Conservation (phyloP, 2,329 filamentous ascomycete species). For the Aspergillus alliaceus region DNA sequence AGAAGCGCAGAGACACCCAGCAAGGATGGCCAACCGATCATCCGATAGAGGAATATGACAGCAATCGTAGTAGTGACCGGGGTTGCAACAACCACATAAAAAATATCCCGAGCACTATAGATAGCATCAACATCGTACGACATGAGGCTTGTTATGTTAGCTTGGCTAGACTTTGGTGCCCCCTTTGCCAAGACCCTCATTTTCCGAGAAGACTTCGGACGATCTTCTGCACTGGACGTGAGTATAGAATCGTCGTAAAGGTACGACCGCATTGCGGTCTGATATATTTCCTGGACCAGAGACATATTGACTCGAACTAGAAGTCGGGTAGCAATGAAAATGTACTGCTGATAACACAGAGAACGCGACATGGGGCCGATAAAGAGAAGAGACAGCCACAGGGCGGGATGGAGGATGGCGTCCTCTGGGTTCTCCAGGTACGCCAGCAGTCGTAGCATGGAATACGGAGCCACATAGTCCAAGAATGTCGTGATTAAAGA, state of each 20-base stretch:
- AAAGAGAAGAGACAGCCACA: constrained; percentile 58
- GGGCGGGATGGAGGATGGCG: constrained; percentile 51
- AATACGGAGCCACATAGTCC: constrained; percentile 56
- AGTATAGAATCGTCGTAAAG: constrained; percentile 50
- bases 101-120: constrained; percentile 52
- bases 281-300: constrained; percentile 60
- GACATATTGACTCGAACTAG: constrained; percentile 58
- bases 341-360: constrained; percentile 56
- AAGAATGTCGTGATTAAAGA: constrained; percentile 25
- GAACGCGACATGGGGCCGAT: constrained; percentile 52
- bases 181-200: constrained; percentile 17
- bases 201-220: constrained; percentile 11
- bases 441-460: constrained; percentile 54
- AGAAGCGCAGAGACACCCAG: constrained; percentile 54
- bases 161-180: constrained; percentile 43
- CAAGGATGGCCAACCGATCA: constrained; percentile 58
- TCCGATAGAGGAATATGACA: constrained; percentile 54
- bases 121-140: constrained; percentile 60
- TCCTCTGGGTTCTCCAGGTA: constrained; percentile 50
- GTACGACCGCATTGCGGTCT: constrained; percentile 54
- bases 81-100: constrained; percentile 49
- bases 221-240: neutral
- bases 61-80: constrained; percentile 51
- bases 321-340: constrained; percentile 58
- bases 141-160: constrained; percentile 59